These are phyloP conservation scores for Leucosporidium yakuticum DNA, from an alignment of 768 basidiomycete species.

Conservation along the genomic window DNA sequence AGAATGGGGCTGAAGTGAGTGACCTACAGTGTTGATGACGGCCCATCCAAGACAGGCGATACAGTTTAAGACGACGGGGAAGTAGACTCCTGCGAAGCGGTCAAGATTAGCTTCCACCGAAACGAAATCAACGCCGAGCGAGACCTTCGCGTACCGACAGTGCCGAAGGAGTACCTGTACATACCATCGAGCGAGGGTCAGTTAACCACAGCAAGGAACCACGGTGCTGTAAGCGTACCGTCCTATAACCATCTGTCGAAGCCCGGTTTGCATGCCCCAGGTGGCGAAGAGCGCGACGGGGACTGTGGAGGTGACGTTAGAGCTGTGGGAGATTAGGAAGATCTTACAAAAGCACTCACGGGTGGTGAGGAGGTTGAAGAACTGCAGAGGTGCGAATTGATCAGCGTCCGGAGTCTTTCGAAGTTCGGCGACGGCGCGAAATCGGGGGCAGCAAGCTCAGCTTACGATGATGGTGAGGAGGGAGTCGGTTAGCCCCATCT, in stretches of 20 bases:
- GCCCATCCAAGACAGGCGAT: conserved; percentile 40
- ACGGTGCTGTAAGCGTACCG: conserved; percentile 26
- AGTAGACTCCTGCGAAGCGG: conserved; percentile 10
- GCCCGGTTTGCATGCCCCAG: conserved; percentile 47
- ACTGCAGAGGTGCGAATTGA: conserved; percentile 16
- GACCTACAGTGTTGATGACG: conserved; percentile 38
- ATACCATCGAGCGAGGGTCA: too few species aligned
- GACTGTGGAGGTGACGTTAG: conserved; percentile 28
- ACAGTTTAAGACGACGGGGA: conserved; percentile 46
- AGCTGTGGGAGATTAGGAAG: too few species aligned
- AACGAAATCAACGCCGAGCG: too few species aligned
- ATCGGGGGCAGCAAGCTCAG: too few species aligned
- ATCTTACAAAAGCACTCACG: background rate
- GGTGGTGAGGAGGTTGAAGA: conserved; percentile 46
- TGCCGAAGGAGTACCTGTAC: conserved; percentile 45
- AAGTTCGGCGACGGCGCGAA: too few species aligned
- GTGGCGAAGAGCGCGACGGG: conserved; percentile 45
- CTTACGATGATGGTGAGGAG: conserved; percentile 43
- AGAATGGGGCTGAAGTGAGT: too few species aligned
- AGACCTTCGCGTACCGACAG: conserved; percentile 10
- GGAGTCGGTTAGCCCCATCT: conserved; percentile 44
- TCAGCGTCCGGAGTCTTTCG: too few species aligned
- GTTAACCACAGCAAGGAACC: too few species aligned
- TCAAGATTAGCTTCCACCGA: too few species aligned
- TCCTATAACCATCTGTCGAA: conserved; percentile 49